Evolutionary conservation across 2,329 filamentous ascomycete species (phyloP).

Genomic region (Phialophora expanda): DNA sequence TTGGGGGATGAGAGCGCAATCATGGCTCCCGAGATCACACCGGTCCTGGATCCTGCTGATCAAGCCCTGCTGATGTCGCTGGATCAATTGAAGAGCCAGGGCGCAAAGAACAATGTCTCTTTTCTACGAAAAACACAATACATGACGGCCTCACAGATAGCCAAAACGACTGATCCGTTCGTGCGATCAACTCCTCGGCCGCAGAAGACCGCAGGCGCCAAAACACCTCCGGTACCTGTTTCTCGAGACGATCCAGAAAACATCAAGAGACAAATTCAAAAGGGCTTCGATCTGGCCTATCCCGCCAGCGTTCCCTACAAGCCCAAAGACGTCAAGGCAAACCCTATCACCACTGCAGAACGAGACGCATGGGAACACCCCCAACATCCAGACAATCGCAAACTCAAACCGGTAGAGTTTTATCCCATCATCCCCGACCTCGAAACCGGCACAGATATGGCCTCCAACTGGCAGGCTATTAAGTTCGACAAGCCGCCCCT

Average conservation of each 20-base stretch:
- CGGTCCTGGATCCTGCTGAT: slow-evolving; percentile 80
- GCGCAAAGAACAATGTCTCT: slow-evolving; percentile 75
- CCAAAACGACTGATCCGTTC: slow-evolving; percentile 45
- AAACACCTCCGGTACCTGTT: slow-evolving; percentile 46
- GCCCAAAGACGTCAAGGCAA: slow-evolving; percentile 41
- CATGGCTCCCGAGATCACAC: slow-evolving; percentile 73
- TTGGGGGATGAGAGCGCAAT: slow-evolving; percentile 94
- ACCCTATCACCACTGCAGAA: slow-evolving; percentile 50
- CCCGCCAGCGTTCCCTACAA: slow-evolving; percentile 64
- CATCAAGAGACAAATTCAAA: slow-evolving; percentile 65
- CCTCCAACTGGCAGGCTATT: slow-evolving; percentile 61
- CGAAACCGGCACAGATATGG: slow-evolving; percentile 63
- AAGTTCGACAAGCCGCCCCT: slow-evolving; percentile 67
- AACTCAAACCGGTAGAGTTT: slow-evolving; percentile 62
- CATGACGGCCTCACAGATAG: slow-evolving; percentile 59
- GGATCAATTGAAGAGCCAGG: slow-evolving; percentile 82
- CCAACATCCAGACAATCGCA: slow-evolving; percentile 63
- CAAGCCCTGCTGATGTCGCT: slow-evolving; percentile 81
- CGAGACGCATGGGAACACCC: slow-evolving; percentile 64
- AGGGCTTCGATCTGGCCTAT: slow-evolving; percentile 69
- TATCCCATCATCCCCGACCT: slow-evolving; percentile 68
- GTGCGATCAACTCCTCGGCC: slow-evolving; percentile 21
- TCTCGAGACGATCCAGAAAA: slow-evolving; percentile 63
- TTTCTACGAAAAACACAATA: slow-evolving; percentile 97
- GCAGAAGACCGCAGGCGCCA: slow-evolving; percentile 19